phyloP scores from a whole-genome alignment of 73 alveolate species.

The Paramecium bursaria region DNA sequence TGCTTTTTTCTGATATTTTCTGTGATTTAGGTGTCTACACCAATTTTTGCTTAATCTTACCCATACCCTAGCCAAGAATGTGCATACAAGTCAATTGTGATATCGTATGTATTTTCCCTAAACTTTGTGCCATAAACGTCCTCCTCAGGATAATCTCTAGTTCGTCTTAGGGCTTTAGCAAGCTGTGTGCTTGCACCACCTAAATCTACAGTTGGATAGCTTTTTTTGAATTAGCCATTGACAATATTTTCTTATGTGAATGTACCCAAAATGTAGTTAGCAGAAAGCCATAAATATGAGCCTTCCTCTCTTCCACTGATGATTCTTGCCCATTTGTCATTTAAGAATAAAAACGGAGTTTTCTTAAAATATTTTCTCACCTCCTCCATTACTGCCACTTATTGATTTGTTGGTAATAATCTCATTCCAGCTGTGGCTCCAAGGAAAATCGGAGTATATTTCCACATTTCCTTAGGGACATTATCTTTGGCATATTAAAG shows the following conservation, averaged over 20 bases:
- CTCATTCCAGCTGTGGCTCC: constrained; percentile 74
- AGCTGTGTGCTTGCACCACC: constrained; percentile 70
- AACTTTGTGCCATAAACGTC: constrained; percentile 3
- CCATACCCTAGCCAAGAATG: constrained; percentile 55
- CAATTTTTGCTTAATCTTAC: constrained; percentile 7
- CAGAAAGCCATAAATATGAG: constrained; percentile 61
- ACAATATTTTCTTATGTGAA: neutral
- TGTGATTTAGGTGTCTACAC: neutral
- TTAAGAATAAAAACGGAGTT: constrained; percentile 17
- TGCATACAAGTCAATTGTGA: neutral
- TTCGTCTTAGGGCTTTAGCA: neutral
- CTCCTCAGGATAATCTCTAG: neutral
- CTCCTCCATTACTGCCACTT: constrained; percentile 44
- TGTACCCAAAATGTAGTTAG: constrained; percentile 34
- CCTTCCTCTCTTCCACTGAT: constrained; percentile 70
- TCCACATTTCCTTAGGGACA: neutral
- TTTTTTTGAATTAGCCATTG: neutral
- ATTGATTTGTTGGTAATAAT: constrained; percentile 8
- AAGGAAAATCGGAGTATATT: constrained; percentile 57
- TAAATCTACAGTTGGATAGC: constrained; percentile 54
- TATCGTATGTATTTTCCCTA: neutral
- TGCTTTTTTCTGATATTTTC: neutral
- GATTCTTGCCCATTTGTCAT: constrained; percentile 47
- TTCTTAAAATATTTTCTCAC: neutral
- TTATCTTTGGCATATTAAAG: constrained; percentile 1